Percentiles rank a stretch among this genome's conserved stretches.
These are phyloP conservation scores for Jaminaea rosea DNA, from an alignment of 1,284 basidiomycete species.

Conservation along the genomic window DNA sequence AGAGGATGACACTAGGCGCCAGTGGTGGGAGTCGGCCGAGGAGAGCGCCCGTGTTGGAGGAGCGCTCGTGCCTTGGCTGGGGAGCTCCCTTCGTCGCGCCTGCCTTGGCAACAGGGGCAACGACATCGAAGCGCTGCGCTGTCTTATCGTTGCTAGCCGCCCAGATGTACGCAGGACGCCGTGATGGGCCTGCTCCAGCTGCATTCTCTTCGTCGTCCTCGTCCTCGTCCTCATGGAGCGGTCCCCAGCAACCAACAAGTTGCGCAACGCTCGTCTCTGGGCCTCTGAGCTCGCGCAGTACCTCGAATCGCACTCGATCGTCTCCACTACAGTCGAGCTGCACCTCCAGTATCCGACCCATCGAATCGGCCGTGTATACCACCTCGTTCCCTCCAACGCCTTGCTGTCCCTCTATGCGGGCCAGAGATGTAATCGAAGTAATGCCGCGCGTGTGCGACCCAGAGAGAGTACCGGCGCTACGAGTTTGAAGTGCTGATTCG, in stretches of 20 bases:
- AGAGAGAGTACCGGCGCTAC: too few relatives aligned
- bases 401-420: too few relatives aligned
- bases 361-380: not conserved
- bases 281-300: constrained; percentile 4
- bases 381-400: not conserved
- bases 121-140: not conserved
- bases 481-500: not conserved
- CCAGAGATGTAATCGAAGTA: not conserved
- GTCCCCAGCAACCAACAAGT: not conserved
- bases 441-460: constrained; percentile 2
- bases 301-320: not conserved
- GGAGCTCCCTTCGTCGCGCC: not conserved
- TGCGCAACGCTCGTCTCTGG: constrained; percentile 1
- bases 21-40: not conserved
- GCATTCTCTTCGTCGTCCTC: not conserved
- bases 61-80: not conserved
- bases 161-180: not conserved
- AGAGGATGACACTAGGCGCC: not conserved
- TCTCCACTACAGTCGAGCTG: not conserved
- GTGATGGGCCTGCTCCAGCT: not conserved
- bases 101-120: not conserved
- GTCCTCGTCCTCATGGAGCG: not conserved
- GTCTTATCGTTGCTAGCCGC: constrained; percentile 3
- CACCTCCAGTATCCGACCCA: constrained; percentile 2
- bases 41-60: not conserved